A percentile compares a stretch with the other conserved stretches of the same genome.
Conservation (phyloP, 2,329 filamentous ascomycete species). For the Emericellopsis atlantica region DNA sequence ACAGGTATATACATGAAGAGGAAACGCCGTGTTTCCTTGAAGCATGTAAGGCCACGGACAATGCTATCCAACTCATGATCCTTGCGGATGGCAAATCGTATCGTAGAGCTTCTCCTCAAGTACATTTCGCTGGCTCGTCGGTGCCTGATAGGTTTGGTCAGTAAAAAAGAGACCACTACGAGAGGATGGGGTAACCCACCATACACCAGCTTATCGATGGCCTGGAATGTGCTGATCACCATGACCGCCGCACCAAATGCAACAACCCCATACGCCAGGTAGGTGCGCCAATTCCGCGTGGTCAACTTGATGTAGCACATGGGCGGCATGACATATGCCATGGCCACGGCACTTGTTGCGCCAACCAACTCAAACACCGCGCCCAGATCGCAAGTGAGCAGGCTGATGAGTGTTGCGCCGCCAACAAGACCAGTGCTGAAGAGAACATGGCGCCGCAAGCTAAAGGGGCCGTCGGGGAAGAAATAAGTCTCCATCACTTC, state of each 20-base stretch:
- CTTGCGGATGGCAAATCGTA: background rate
- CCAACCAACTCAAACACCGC: slow-evolving; percentile 93
- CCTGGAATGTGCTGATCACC: slow-evolving; percentile 65
- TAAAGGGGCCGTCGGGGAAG: slow-evolving; percentile 58
- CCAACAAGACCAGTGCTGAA: slow-evolving; percentile 78
- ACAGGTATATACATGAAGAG: background rate
- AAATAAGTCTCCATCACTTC: slow-evolving; percentile 91
- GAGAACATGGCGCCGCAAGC: slow-evolving; percentile 72
- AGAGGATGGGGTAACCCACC: slow-evolving; percentile 18
- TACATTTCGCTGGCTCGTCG: slow-evolving; percentile 3
- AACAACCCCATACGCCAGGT: slow-evolving; percentile 59
- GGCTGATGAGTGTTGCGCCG: slow-evolving; percentile 60
- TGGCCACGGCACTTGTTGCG: slow-evolving; percentile 82
- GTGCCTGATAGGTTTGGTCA: background rate
- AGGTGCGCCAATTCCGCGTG: slow-evolving; percentile 61
- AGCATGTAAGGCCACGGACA: no score
- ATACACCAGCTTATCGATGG: slow-evolving; percentile 52
- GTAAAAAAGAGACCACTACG: background rate
- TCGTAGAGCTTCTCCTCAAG: background rate
- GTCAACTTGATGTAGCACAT: slow-evolving; percentile 92
- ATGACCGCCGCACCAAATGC: slow-evolving; percentile 72
- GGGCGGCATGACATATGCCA: slow-evolving; percentile 92
- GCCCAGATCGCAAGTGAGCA: slow-evolving; percentile 87
- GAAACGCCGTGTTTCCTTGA: background rate
- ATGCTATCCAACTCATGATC: background rate